These are phyloP conservation scores for Amanita polypyramis DNA, from an alignment of 768 basidiomycete genomes.

Conservation along the genomic window DNA sequence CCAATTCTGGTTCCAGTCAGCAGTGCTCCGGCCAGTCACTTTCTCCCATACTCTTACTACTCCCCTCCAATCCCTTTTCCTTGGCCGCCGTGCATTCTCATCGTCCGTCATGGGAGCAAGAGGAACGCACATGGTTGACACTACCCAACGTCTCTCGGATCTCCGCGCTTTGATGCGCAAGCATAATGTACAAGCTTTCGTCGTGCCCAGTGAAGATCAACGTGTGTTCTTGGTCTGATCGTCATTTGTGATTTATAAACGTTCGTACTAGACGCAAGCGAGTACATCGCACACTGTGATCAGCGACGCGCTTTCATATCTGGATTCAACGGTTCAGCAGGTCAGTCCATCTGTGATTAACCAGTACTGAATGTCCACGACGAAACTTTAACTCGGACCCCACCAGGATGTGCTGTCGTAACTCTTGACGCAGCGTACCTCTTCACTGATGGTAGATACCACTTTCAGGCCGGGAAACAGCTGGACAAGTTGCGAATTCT, in stretches of 20 bases:
- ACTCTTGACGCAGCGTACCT: slow-evolving; percentile 45
- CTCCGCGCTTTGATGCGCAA: slow-evolving; percentile 65
- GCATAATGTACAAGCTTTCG: slow-evolving; percentile 53
- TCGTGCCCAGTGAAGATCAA: slow-evolving; percentile 89
- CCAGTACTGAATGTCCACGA: neutral
- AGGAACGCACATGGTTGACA: slow-evolving; percentile 42
- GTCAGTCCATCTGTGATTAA: slow-evolving; percentile 29
- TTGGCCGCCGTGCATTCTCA: neutral
- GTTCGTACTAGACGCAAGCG: slow-evolving; percentile 59
- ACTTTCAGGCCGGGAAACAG: slow-evolving; percentile 85
- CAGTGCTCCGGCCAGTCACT: neutral
- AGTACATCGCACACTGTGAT: slow-evolving; percentile 82
- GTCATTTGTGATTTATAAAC: neutral
- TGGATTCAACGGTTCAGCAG: slow-evolving; percentile 91
- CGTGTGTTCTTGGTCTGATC: slow-evolving; percentile 38
- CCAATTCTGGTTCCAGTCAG: slow-evolving; percentile 3
- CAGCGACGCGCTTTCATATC: slow-evolving; percentile 81
- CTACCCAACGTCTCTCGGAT: slow-evolving; percentile 47
- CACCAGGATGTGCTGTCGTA: slow-evolving; percentile 13
- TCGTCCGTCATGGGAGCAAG: slow-evolving; percentile 23
- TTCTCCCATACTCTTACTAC: neutral
- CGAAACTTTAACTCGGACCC: neutral
- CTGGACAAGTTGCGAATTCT: slow-evolving; percentile 54
- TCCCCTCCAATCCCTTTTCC: neutral
- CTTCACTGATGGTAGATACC: slow-evolving; percentile 96